These are phyloP conservation scores for Paraleonurus japonicus DNA, from an alignment of 257 asterid genomes.

Conservation along the genomic window DNA sequence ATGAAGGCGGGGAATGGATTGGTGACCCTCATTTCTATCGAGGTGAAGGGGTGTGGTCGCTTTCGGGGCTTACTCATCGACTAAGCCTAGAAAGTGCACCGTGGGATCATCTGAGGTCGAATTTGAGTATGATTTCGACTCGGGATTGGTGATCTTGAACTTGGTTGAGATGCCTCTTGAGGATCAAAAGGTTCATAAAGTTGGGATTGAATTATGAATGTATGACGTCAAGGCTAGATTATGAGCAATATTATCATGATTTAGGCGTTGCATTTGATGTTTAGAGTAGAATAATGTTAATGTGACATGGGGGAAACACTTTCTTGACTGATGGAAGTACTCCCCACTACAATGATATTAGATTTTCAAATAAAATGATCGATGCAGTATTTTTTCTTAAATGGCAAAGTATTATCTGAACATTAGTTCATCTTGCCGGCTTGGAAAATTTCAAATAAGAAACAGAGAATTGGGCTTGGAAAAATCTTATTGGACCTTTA, in stretches of 20 bases:
- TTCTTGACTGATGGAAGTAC: no score
- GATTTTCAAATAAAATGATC: no score
- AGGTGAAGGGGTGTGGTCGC: conserved; percentile 72
- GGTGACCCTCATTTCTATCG: conserved; percentile 44
- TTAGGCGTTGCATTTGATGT: neutral
- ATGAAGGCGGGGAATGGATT: conserved; percentile 5
- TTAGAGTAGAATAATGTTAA: neutral
- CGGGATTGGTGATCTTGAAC: conserved; percentile 60
- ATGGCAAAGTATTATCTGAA: no score
- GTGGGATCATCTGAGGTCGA: conserved; percentile 43
- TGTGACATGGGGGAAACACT: neutral
- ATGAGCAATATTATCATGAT: conserved; percentile 13
- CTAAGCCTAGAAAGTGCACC: conserved; percentile 48
- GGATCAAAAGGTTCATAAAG: conserved; percentile 45
- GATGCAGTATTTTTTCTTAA: no score
- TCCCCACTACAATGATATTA: no score
- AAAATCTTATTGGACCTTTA: neutral
- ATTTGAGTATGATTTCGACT: conserved; percentile 42
- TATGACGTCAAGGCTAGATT: conserved; percentile 10
- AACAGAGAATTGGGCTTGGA: neutral
- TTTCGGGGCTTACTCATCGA: conserved; percentile 73
- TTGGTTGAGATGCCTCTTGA: conserved; percentile 65
- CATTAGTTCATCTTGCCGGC: no score
- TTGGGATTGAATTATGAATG: conserved; percentile 55
- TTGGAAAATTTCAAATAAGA: no score